Percentiles rank a stretch among this genome's conserved stretches.
phyloP scores from a whole-genome alignment of 108 stramenopile genomes.

The Parmales sp. region DNA sequence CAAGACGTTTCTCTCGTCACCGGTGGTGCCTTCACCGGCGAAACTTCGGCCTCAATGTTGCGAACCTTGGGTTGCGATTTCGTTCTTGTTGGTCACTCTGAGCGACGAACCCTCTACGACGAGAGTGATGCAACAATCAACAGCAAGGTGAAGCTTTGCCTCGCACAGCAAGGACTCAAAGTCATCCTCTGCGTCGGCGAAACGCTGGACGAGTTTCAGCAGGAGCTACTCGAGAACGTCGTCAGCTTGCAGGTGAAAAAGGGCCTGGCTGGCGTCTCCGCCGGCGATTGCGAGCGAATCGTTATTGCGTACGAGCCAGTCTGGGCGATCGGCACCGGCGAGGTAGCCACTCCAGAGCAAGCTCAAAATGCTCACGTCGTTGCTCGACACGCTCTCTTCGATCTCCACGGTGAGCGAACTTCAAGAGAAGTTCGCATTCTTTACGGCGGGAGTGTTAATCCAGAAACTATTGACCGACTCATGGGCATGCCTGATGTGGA shows the following conservation, averaged over 20 bases:
- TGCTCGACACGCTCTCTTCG: slow-evolving; percentile 29
- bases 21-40: slow-evolving; percentile 49
- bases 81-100: slow-evolving; percentile 48
- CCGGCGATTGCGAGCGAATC: slow-evolving; percentile 74
- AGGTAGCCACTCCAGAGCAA: slow-evolving; percentile 67
- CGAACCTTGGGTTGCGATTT: slow-evolving; percentile 30
- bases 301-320: slow-evolving; percentile 88
- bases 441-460: slow-evolving; percentile 66
- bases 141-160: slow-evolving; percentile 21
- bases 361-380: slow-evolving; percentile 47
- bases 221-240: slow-evolving; percentile 37
- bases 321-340: slow-evolving; percentile 95
- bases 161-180: slow-evolving; percentile 26
- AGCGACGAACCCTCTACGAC: slow-evolving; percentile 36
- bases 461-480: slow-evolving; percentile 52
- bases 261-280: slow-evolving; percentile 51
- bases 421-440: slow-evolving; percentile 47
- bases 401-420: slow-evolving; percentile 36
- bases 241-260: slow-evolving; percentile 50
- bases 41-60: slow-evolving; percentile 36
- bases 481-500: slow-evolving; percentile 70
- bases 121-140: slow-evolving; percentile 34
- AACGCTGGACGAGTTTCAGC: slow-evolving; percentile 32
- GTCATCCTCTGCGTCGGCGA: slow-evolving; percentile 44
- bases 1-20: slow-evolving; percentile 57